phyloP scores from a whole-genome alignment of 192 early-diverging fungal species.

The Backusella psychrophila region DNA sequence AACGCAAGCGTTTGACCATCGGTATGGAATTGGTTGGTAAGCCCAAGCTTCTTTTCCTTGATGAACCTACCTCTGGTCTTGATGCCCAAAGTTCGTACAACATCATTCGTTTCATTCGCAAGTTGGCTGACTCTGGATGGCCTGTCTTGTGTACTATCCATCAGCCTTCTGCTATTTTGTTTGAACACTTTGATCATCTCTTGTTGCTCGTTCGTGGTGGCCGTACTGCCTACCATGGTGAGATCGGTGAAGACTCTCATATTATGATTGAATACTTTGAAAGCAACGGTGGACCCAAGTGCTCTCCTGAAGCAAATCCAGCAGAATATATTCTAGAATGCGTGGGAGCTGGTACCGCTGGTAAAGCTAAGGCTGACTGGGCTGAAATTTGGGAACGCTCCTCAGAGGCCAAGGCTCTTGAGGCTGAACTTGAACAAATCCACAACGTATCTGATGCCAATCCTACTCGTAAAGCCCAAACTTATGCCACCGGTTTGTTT shows the following conservation, averaged over 20 bases:
- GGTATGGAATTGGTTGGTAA: slow-evolving; percentile 81
- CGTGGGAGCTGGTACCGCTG: slow-evolving; percentile 66
- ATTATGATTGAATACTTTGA: slow-evolving; percentile 76
- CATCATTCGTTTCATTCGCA: slow-evolving; percentile 70
- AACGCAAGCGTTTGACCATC: slow-evolving; percentile 81
- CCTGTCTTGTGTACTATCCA: slow-evolving; percentile 84
- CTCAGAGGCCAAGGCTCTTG: slow-evolving; percentile 38
- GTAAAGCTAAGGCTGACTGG: slow-evolving; percentile 61
- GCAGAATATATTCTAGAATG: slow-evolving; percentile 87
- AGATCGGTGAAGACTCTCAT: slow-evolving; percentile 64
- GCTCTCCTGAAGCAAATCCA: slow-evolving; percentile 66
- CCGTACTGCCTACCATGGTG: slow-evolving; percentile 77
- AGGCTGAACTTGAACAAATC: slow-evolving; percentile 55
- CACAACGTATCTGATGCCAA: slow-evolving; percentile 32
- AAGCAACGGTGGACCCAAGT: slow-evolving; percentile 63
- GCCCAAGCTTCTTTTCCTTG: slow-evolving; percentile 76
- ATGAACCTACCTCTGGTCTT: slow-evolving; percentile 71
- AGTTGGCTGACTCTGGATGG: slow-evolving; percentile 62
- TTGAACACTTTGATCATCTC: slow-evolving; percentile 83
- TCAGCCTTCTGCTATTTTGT: slow-evolving; percentile 82
- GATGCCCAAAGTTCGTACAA: slow-evolving; percentile 80
- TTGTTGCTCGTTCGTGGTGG: slow-evolving; percentile 80
- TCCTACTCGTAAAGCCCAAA: slow-evolving; percentile 28
- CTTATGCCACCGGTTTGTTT: slow-evolving; percentile 45
- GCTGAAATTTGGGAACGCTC: slow-evolving; percentile 68